Evolutionary conservation across 2,329 filamentous ascomycete species (phyloP).

Genomic region (Sarocladium oryzae): DNA sequence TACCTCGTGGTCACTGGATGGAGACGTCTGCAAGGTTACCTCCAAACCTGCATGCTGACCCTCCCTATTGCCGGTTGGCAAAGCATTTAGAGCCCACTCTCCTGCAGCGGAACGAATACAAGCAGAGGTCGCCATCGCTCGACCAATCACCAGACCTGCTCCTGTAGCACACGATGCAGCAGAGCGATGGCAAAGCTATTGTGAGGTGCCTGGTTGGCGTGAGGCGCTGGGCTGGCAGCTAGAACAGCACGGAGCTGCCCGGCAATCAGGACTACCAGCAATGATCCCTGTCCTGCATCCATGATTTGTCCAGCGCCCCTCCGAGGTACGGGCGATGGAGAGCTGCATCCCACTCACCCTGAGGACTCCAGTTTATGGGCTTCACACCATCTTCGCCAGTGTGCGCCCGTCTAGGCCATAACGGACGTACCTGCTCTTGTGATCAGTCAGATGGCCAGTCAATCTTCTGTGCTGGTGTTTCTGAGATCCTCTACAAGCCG

Average conservation of each 20-base stretch:
- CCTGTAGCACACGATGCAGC: not conserved
- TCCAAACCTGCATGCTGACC: not conserved
- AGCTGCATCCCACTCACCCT: not conserved
- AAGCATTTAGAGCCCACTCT: not conserved
- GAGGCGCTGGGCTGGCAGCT: constrained; percentile 3
- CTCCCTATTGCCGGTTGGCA: not conserved
- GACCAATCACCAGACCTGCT: not conserved
- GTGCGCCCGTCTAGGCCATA: not conserved
- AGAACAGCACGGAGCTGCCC: not conserved
- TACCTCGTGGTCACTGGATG: not conserved
- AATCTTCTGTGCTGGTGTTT: not conserved
- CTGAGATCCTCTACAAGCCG: not conserved
- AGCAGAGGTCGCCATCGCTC: not conserved
- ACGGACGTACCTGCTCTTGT: not conserved
- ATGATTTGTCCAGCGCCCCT: constrained; percentile 9
- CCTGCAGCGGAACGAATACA: not conserved
- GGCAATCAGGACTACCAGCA: not conserved
- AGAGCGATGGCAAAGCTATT: not conserved
- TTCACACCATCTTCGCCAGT: not conserved
- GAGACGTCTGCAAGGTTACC: not conserved
- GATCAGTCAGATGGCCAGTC: not conserved
- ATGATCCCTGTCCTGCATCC: constrained; percentile 5
- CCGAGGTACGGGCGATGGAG: constrained; percentile 1
- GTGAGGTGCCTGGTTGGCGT: not conserved
- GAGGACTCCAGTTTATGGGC: not conserved